Evolutionary conservation across 78 protist species (phyloP).

Genomic region (Diacronema lutheri): DNA sequence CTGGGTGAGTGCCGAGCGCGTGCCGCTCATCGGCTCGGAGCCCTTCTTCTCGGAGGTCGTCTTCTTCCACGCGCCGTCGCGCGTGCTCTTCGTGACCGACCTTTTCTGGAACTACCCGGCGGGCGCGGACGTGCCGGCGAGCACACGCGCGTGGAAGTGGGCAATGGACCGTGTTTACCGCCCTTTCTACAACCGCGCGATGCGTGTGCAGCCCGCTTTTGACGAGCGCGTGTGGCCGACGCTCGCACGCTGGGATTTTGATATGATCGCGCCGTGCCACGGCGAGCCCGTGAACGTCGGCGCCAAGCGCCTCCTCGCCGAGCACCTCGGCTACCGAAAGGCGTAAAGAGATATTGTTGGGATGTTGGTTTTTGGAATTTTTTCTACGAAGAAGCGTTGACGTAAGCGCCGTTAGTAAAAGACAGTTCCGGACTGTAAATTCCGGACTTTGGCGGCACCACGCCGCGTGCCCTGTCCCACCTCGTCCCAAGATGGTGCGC

Average conservation of each 20-base stretch:
- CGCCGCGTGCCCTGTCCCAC: no score
- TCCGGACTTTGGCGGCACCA: no score
- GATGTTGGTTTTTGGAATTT: no score
- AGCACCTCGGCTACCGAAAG: no score
- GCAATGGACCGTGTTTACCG: neutral
- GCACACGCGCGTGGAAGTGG: neutral
- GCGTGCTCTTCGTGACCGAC: neutral
- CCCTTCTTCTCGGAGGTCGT: constrained; percentile 22
- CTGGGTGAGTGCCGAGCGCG: neutral
- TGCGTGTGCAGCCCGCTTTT: neutral
- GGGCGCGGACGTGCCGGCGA: neutral
- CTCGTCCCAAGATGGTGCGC: no score
- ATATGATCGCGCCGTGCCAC: neutral
- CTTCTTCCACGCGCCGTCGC: neutral
- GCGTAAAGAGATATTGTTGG: no score
- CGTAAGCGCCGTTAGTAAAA: no score
- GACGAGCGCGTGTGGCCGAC: no score
- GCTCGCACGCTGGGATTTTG: neutral
- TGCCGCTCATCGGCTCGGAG: neutral
- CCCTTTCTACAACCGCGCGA: neutral
- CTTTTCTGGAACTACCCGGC: constrained; percentile 2
- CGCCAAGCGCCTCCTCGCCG: neutral
- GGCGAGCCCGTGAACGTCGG: neutral
- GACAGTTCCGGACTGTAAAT: no score
- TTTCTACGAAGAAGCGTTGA: no score